Evolutionary conservation across 139 green algal species (phyloP).

Genomic region (Diplosphaera chodatii): DNA sequence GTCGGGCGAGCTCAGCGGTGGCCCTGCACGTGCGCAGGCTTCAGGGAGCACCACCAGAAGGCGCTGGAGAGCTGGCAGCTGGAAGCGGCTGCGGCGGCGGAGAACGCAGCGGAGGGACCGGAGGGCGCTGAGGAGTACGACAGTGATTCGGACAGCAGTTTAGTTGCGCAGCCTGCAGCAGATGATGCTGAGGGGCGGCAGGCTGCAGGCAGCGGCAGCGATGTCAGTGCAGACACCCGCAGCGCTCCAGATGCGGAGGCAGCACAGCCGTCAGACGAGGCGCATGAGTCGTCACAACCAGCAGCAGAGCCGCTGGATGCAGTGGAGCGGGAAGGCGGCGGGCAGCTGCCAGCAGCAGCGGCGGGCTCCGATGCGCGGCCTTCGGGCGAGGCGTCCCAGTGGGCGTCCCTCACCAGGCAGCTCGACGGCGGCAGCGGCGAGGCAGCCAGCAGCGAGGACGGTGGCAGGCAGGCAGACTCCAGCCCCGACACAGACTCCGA

Average conservation of each 20-base stretch:
- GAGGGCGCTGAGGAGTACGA: not conserved
- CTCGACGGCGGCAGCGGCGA: no score
- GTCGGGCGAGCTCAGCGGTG: no score
- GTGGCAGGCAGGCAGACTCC: no score
- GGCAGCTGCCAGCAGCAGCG: not conserved
- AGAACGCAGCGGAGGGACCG: not conserved
- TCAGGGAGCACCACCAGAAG: constrained; percentile 46
- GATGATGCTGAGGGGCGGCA: no score
- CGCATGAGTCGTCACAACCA: no score
- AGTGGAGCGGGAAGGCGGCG: not conserved
- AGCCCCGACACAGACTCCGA: not conserved
- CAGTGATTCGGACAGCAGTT: not conserved
- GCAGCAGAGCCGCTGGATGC: not conserved
- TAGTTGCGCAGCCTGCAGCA: not conserved
- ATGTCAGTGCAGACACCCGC: no score
- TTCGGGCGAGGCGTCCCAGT: no score
- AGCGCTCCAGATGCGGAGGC: no score
- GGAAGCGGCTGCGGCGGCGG: not conserved
- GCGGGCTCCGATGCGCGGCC: no score
- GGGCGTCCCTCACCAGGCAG: no score
- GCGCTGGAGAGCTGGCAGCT: constrained; percentile 24
- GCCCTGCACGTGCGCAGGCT: no score
- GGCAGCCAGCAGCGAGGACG: no score
- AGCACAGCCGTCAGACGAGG: not conserved
- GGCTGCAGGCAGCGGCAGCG: not conserved